phyloP scores from a whole-genome alignment of 2,329 filamentous ascomycete species.

The Lachnellula hyalina region DNA sequence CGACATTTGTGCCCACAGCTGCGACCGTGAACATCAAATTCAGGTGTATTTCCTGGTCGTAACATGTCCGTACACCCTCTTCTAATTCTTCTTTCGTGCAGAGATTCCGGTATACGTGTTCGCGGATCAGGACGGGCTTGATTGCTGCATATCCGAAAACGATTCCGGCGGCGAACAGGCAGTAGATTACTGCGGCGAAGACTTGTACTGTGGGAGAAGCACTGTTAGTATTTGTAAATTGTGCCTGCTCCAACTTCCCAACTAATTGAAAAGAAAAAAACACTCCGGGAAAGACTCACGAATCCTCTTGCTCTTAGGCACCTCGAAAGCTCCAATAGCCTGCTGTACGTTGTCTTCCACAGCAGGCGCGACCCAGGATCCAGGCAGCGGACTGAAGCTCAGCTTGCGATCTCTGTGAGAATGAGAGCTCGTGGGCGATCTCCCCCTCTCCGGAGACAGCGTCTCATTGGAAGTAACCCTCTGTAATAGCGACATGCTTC shows the following conservation, averaged over 20 bases:
- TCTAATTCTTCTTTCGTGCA: conserved; percentile 52
- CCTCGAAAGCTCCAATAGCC: conserved; percentile 35
- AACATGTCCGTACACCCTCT: conserved; percentile 47
- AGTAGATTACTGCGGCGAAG: conserved; percentile 62
- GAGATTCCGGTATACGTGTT: conserved; percentile 63
- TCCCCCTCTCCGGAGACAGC: conserved; percentile 20
- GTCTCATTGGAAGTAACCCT: conserved; percentile 25
- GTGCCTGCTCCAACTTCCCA: no score
- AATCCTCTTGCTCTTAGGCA: conserved; percentile 33
- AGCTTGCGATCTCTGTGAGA: conserved; percentile 20
- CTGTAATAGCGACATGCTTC: conserved; percentile 23
- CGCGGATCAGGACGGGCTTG: conserved; percentile 71
- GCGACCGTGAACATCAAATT: conserved; percentile 93
- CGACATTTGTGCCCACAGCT: conserved; percentile 82
- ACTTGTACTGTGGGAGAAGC: conserved; percentile 54
- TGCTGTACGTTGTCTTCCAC: conserved; percentile 4
- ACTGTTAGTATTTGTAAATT: conserved; percentile 3
- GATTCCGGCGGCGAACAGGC: conserved; percentile 70
- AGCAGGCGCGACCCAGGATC: conserved; percentile 17
- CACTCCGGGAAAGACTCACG: conserved; percentile 18
- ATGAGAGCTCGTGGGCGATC: conserved; percentile 14
- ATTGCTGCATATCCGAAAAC: conserved; percentile 83
- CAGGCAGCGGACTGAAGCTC: conserved; percentile 24
- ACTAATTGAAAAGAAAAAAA: background rate
- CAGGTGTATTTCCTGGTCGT: conserved; percentile 58